phyloP scores from a whole-genome alignment of 106 monocot genomes.

The Posidonia australis region DNA sequence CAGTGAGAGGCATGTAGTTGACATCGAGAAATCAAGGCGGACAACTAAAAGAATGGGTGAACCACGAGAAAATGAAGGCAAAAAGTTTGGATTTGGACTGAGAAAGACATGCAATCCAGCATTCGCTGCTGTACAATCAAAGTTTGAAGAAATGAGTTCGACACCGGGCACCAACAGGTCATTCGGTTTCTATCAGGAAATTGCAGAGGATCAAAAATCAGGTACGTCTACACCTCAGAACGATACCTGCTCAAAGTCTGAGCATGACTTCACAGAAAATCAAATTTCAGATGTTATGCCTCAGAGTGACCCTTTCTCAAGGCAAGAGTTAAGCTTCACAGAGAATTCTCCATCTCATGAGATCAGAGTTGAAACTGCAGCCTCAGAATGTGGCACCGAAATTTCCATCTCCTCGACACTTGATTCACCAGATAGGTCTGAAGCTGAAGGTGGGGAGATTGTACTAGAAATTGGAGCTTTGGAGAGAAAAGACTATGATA shows the following conservation, averaged over 20 bases:
- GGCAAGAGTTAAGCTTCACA: conserved; percentile 1
- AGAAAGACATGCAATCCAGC: conserved; percentile 56
- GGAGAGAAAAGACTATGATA: conserved; percentile 24
- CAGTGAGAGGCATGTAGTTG: conserved; percentile 20
- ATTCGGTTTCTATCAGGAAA: conserved; percentile 14
- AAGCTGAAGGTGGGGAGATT: conserved; percentile 75
- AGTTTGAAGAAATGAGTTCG: conserved; percentile 76
- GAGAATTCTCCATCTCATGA: conserved; percentile 20
- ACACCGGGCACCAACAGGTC: conserved; percentile 20
- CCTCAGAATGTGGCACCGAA: conserved; percentile 88
- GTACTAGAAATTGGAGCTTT: conserved; percentile 56
- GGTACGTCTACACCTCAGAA: not conserved
- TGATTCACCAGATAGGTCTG: conserved; percentile 80
- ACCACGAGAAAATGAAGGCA: conserved; percentile 35
- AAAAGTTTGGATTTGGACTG: conserved; percentile 19
- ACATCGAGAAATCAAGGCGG: conserved; percentile 6
- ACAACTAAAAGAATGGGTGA: conserved; percentile 17
- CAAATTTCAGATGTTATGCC: conserved; percentile 1
- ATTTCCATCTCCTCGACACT: conserved; percentile 90
- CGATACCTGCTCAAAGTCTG: not conserved
- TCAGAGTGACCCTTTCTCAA: conserved; percentile 9
- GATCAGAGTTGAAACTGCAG: conserved; percentile 29
- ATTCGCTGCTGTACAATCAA: conserved; percentile 82
- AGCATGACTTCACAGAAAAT: not conserved
- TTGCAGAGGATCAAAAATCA: not conserved